These are phyloP conservation scores for Escovopsis sp. DNA, from an alignment of 2,329 filamentous ascomycete species.

Conservation along the genomic window DNA sequence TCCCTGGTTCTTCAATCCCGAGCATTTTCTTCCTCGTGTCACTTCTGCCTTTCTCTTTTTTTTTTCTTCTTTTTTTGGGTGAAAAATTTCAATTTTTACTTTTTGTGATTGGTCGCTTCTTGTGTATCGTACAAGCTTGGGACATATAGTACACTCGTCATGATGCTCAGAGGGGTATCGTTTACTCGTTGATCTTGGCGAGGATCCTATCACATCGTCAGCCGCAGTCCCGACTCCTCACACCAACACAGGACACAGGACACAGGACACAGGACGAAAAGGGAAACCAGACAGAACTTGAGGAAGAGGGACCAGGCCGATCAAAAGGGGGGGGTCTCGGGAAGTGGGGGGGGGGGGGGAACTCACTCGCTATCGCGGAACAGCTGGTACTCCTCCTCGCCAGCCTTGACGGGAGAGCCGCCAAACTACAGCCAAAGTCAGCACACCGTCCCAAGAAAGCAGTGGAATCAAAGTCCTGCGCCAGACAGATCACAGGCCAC, in stretches of 20 bases:
- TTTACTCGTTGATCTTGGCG: constrained; percentile 95
- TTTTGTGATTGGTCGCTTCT: neutral
- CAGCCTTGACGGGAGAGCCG: constrained; percentile 90
- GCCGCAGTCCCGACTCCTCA: neutral
- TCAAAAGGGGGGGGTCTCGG: too few relatives aligned
- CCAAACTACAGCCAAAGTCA: constrained; percentile 52
- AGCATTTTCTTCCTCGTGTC: neutral
- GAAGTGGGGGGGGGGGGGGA: neutral
- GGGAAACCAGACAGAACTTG: too few relatives aligned
- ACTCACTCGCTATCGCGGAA: constrained; percentile 98
- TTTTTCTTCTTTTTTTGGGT: neutral
- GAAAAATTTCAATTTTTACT: too few relatives aligned
- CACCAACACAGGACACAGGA: neutral
- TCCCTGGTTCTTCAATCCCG: too few relatives aligned
- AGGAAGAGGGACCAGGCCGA: too few relatives aligned
- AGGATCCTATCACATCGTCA: constrained; percentile 51
- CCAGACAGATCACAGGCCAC: too few relatives aligned
- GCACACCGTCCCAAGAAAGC: neutral
- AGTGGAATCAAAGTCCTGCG: too few relatives aligned
- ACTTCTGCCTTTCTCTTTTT: neutral
- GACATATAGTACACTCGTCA: constrained; percentile 14
- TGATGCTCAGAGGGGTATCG: constrained; percentile 6
- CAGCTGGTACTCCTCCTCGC: constrained; percentile 88
- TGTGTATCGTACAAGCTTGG: constrained; percentile 17
- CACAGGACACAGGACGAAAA: neutral